Evolutionary conservation across 768 basidiomycete species (phyloP), one percentile per base, ranked within the genome.

Genomic region (Lyophyllum atratum): DNA sequence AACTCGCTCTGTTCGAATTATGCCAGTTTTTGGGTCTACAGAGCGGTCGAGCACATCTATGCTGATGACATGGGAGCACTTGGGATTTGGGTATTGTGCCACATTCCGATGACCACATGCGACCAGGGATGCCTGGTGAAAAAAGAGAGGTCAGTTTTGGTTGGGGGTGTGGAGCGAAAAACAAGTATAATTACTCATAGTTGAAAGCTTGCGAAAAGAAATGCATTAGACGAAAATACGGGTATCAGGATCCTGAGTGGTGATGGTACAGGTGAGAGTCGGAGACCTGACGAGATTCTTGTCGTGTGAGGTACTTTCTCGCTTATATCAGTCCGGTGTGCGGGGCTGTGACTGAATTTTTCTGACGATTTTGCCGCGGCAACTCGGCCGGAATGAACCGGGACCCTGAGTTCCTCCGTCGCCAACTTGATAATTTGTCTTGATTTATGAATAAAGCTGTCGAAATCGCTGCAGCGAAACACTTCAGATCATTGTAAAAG

Each of bases 31-130:
- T 26, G 92, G 84, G 75, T 96, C 87, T 12, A 96, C 80, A 12
- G 87, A 82, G 60, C 95, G 87, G 76, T 93, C 90, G 54, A 96
- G 59, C 26, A 94, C 93, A 72, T 94, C 92, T 68, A 94, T 83
- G 61, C 89, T 90, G 63, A 93, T 78, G 63, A 94, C 93, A 70
- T 94, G 93, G 22, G 89, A 83, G 74, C 92, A 93, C 66, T 90
- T 90, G 52, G 93, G 89, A 71, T 96, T 96, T 50, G 95, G 95
- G 73, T 97, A 97, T 80, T 97, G 63, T 89, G 87, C 90, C 93
- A 95, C 82, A 96, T 91, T 61, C 91, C 92, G 68, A 90, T 88
- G 59, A 94, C 86, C 63, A 95, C 93, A 76, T 93, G 92, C 58
- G 87, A 81, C 89, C 94, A 95, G 40, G 93, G 82, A 68, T 94